These are phyloP conservation scores for Alternaria postmessia DNA, from an alignment of 2,329 filamentous ascomycete genomes.

Conservation along the genomic window DNA sequence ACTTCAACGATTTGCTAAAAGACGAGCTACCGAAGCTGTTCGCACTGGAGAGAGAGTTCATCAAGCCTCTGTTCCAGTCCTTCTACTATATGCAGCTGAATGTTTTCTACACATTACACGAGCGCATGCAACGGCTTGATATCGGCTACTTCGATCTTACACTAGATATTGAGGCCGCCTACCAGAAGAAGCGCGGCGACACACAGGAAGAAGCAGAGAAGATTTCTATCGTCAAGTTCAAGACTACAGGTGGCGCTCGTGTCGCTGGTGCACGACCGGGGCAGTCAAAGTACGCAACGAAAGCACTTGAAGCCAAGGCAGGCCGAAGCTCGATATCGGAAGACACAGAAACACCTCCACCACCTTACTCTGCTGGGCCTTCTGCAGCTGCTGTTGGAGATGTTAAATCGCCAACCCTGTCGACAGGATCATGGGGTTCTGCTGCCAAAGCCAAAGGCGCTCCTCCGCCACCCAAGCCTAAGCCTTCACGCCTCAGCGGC, in stretches of 20 bases:
- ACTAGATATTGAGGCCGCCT: slow-evolving; percentile 89
- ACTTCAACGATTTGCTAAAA: slow-evolving; percentile 97
- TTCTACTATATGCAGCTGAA: slow-evolving; percentile 99
- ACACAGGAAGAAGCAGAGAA: slow-evolving; percentile 85
- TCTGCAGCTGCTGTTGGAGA: slow-evolving; percentile 24
- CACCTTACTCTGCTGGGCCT: slow-evolving; percentile 51
- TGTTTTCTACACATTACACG: slow-evolving; percentile 97
- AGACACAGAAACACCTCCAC: slow-evolving; percentile 48
- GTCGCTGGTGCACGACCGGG: slow-evolving; percentile 44
- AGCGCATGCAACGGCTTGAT: slow-evolving; percentile 96
- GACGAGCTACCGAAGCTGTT: slow-evolving; percentile 95
- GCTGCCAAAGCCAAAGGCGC: slow-evolving; percentile 59
- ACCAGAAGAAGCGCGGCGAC: slow-evolving; percentile 85
- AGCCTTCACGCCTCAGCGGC: slow-evolving; percentile 76
- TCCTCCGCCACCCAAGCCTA: slow-evolving; percentile 61
- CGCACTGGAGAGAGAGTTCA: slow-evolving; percentile 88
- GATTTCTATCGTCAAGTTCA: slow-evolving; percentile 87
- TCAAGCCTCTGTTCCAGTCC: slow-evolving; percentile 94
- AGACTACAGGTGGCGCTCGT: slow-evolving; percentile 74
- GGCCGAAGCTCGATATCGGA: slow-evolving; percentile 43
- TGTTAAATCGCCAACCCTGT: slow-evolving; percentile 40
- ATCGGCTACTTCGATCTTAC: slow-evolving; percentile 98
- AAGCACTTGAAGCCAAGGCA: slow-evolving; percentile 50
- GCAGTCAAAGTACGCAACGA: slow-evolving; percentile 50
- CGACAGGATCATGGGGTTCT: slow-evolving; percentile 53